phyloP scores from a whole-genome alignment of 2,329 filamentous ascomycete species.

The Oidium heveae region DNA sequence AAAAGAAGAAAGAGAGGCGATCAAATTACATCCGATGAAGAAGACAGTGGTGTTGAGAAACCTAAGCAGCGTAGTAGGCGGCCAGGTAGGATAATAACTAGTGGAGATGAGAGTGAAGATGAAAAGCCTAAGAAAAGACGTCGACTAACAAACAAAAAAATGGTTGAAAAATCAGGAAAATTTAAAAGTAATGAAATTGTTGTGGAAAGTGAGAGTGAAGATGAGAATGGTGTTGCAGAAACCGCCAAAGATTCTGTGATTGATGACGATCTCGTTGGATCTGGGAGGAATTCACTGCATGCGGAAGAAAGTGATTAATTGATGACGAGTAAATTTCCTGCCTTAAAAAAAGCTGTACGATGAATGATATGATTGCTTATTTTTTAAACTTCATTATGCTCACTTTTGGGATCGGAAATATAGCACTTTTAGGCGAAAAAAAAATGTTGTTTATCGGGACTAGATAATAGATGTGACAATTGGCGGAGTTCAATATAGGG shows the following conservation, averaged over 20 bases:
- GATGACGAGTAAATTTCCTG: no score
- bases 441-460: no score
- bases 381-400: no score
- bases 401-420: no score
- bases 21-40: slow-evolving; percentile 13
- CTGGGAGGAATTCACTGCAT: neutral
- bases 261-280: neutral
- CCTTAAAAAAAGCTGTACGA: no score
- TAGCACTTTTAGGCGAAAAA: no score
- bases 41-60: slow-evolving; percentile 9
- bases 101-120: slow-evolving; percentile 12
- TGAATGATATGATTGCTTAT: no score
- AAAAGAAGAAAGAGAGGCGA: slow-evolving; percentile 18
- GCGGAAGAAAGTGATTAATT: neutral
- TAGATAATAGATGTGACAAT: no score
- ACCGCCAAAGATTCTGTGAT: slow-evolving; percentile 2
- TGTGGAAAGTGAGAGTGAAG: slow-evolving; percentile 14
- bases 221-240: slow-evolving; percentile 11
- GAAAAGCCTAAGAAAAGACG: slow-evolving; percentile 16
- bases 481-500: no score
- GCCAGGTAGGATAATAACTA: slow-evolving; percentile 4
- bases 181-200: slow-evolving; percentile 15
- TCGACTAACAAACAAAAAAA: slow-evolving; percentile 11
- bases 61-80: slow-evolving; percentile 8
- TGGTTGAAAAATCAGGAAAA: slow-evolving; percentile 10